Conservation (phyloP, 73 alveolate genomes). For the Symbiodinium pilosum region DNA sequence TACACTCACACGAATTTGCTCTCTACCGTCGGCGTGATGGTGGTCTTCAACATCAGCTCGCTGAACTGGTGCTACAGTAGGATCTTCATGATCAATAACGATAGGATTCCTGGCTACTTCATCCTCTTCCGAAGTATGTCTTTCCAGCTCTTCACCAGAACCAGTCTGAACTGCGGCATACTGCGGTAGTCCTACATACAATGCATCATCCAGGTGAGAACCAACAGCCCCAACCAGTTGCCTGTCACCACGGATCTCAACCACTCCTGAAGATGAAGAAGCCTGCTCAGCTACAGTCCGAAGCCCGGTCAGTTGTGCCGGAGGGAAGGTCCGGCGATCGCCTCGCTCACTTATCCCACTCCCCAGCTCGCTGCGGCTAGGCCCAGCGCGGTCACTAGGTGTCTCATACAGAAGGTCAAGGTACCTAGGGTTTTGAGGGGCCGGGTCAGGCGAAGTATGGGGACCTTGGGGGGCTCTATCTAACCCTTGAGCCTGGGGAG, state of each 20-base stretch:
- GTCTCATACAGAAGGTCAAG: not conserved
- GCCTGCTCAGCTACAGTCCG: not conserved
- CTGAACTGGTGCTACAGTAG: not conserved
- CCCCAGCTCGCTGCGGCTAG: not conserved
- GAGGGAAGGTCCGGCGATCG: not conserved
- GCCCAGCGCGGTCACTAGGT: not conserved
- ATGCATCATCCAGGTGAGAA: too few species aligned
- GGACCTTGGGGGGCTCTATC: not conserved
- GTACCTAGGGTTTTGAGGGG: not conserved
- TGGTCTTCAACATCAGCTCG: not conserved
- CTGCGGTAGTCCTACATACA: too few species aligned
- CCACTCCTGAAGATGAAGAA: not conserved
- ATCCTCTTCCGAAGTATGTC: not conserved
- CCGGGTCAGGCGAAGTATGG: not conserved
- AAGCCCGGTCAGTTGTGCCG: not conserved
- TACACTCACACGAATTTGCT: not conserved
- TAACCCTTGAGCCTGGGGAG: too few species aligned
- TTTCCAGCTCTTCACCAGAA: not conserved
- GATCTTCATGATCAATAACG: not conserved
- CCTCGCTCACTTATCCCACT: not conserved
- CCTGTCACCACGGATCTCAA: not conserved
- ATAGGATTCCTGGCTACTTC: not conserved
- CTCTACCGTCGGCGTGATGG: not conserved
- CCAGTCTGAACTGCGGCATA: too few species aligned
- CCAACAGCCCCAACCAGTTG: too few species aligned